Conservation (phyloP, 1,284 basidiomycete species). For the Sporisorium reilianum region DNA sequence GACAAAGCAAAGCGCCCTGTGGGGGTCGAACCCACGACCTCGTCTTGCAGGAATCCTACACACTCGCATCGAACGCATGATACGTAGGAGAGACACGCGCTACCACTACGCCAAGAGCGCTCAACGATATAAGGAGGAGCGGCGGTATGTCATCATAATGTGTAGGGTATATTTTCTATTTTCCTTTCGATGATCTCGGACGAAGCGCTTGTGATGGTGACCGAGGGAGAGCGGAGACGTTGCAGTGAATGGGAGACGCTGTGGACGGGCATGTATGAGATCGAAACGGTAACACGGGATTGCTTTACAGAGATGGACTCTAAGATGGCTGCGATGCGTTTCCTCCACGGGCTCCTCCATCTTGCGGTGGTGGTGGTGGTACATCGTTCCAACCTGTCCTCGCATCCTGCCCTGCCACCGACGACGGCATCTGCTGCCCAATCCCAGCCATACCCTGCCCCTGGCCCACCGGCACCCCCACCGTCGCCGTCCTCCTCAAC, state of each 20-base stretch:
- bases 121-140: slow-evolving; percentile 7
- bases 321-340: not conserved
- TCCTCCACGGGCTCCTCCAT: not conserved
- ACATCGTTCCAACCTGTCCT: slow-evolving; percentile 8
- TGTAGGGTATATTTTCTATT: no score
- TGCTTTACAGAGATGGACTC: not conserved
- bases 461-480: not conserved
- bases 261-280: not conserved
- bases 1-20: slow-evolving; percentile 38
- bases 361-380: not conserved
- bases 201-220: no score
- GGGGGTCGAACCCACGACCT: slow-evolving; percentile 55
- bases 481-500: slow-evolving; percentile 11
- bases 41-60: slow-evolving; percentile 28
- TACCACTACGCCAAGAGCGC: slow-evolving; percentile 53
- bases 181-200: no score
- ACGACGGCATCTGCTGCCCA: not conserved
- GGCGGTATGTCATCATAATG: not conserved
- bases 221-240: no score
- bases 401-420: not conserved
- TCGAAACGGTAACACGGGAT: not conserved
- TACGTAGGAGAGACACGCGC: slow-evolving; percentile 50
- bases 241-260: not conserved
- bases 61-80: not conserved
- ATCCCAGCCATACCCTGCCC: not conserved